Percentiles rank a stretch among this genome's conserved stretches.
These are phyloP conservation scores for Leptographium galeiforme DNA, from an alignment of 2,329 filamentous ascomycete genomes.

Conservation along the genomic window DNA sequence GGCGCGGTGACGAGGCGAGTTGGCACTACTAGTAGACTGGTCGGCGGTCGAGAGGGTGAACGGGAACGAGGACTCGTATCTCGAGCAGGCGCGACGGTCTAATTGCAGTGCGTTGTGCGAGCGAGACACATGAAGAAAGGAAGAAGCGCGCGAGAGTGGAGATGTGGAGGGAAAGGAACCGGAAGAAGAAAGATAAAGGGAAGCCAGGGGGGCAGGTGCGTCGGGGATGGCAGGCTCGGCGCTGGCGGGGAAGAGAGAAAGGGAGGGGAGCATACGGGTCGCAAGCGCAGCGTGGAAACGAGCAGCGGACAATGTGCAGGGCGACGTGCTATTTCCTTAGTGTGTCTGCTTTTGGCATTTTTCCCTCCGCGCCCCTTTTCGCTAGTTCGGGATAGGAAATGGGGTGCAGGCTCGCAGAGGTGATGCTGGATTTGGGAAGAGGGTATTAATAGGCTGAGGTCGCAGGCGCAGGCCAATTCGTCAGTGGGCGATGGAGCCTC, in stretches of 20 bases:
- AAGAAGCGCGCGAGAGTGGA: neutral
- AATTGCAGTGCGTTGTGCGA: neutral
- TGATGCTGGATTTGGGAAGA: neutral
- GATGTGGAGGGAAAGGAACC: neutral
- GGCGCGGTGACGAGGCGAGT: neutral
- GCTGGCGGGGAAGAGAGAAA: neutral
- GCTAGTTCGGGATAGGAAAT: neutral
- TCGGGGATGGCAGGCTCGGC: neutral
- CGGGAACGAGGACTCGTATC: neutral
- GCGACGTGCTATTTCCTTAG: neutral
- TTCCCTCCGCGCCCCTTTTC: neutral
- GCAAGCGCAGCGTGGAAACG: neutral
- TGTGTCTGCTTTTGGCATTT: neutral
- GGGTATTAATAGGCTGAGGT: neutral
- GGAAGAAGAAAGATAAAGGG: neutral
- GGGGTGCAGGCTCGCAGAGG: neutral
- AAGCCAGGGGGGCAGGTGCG: neutral
- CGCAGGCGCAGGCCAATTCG: neutral
- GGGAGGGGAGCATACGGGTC: neutral
- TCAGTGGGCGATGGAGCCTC: neutral
- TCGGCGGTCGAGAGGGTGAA: neutral
- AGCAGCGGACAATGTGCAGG: neutral
- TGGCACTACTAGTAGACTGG: neutral
- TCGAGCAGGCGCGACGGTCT: neutral
- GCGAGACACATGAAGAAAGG: neutral